Conservation (phyloP, 225 moss, liverwort and hornwort species). For the Physcomitrium patens region DNA sequence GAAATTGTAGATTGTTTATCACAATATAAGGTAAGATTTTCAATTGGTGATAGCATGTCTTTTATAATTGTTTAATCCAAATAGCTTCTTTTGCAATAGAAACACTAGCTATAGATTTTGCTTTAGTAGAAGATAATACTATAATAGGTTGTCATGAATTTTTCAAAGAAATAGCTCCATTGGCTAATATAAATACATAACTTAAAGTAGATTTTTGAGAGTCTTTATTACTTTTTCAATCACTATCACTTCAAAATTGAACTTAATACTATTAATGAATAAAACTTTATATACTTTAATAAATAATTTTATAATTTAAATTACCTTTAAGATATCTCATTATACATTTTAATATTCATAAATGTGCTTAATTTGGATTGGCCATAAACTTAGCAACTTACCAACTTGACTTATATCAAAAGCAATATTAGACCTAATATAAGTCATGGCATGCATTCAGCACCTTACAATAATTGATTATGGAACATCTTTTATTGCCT, state of each 20-base stretch:
- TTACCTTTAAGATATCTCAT: too few species aligned
- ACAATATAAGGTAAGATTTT: not conserved
- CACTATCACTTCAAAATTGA: not conserved
- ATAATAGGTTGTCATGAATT: not conserved
- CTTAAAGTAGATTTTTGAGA: slow-evolving; percentile 8
- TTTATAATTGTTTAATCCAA: not conserved
- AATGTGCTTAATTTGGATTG: too few species aligned
- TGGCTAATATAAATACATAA: not conserved
- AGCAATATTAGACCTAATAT: too few species aligned
- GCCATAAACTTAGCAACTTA: too few species aligned
- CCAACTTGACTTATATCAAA: too few species aligned
- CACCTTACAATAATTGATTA: too few species aligned
- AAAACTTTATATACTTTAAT: too few species aligned
- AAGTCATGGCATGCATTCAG: too few species aligned
- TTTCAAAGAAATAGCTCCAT: not conserved
- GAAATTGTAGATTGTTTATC: not conserved
- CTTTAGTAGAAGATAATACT: not conserved
- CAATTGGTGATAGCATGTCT: not conserved
- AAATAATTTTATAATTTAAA: too few species aligned
- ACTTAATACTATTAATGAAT: not conserved
- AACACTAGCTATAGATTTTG: not conserved
- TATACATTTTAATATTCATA: too few species aligned
- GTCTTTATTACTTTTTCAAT: not conserved
- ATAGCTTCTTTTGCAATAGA: not conserved
- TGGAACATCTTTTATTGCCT: too few species aligned